Conservation (phyloP, 163 green algal species). For the Coccomyxa subellipsoidea region DNA sequence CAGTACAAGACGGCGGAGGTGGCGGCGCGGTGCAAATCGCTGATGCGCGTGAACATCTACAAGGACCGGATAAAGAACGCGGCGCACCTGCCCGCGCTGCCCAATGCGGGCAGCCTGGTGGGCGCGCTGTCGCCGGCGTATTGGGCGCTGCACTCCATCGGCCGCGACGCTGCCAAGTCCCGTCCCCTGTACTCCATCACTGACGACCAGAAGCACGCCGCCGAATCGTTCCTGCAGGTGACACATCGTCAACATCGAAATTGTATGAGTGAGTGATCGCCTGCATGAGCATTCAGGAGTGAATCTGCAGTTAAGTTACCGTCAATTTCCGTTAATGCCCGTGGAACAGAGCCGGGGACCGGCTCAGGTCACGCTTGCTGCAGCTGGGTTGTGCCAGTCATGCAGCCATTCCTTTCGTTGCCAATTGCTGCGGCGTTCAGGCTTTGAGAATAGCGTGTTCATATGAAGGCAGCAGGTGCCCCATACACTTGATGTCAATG, state of each 20-base stretch:
- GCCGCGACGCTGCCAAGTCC: constrained; percentile 1
- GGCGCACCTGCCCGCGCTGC: constrained; percentile 55
- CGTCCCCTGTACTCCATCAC: constrained; percentile 24
- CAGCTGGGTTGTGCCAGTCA: no score
- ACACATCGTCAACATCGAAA: background rate
- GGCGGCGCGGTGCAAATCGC: constrained; percentile 36
- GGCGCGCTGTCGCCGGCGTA: constrained; percentile 54
- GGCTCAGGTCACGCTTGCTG: no score
- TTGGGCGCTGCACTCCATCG: constrained; percentile 32
- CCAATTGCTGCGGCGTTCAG: no score
- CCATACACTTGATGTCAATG: background rate
- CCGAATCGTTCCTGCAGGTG: constrained; percentile 28
- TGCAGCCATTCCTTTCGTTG: no score
- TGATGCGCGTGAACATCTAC: constrained; percentile 80
- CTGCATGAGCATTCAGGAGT: background rate
- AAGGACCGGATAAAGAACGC: constrained; percentile 55
- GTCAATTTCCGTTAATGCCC: no score
- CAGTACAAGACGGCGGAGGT: constrained; percentile 82
- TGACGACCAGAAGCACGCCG: constrained; percentile 26
- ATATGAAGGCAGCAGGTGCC: no score
- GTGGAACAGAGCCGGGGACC: no score
- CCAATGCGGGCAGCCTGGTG: constrained; percentile 39
- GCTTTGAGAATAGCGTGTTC: no score
- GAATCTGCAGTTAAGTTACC: no score
- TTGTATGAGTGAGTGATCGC: background rate